Percentiles rank a stretch among this genome's conserved stretches.
These are phyloP conservation scores for Gamsiella multidivaricata DNA, from an alignment of 192 early-diverging fungal genomes.

Conservation along the genomic window DNA sequence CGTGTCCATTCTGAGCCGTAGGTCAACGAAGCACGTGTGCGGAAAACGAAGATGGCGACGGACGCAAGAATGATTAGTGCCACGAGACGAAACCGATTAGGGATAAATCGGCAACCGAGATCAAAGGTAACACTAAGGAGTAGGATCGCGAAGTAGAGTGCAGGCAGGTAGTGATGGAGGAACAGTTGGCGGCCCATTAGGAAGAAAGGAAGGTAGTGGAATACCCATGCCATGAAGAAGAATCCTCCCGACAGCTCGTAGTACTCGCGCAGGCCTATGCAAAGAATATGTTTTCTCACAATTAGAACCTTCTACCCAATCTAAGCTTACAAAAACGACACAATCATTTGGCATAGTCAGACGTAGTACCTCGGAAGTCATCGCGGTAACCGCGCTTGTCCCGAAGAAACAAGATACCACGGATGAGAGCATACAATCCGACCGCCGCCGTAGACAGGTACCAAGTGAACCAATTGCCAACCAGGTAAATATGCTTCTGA, in stretches of 20 bases:
- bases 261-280: constrained; percentile 53
- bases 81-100: constrained; percentile 62
- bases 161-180: constrained; percentile 95
- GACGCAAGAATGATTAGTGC: constrained; percentile 62
- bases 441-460: constrained; percentile 75
- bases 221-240: constrained; percentile 78
- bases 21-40: constrained; percentile 79
- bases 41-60: constrained; percentile 69
- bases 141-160: constrained; percentile 89
- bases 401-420: constrained; percentile 62
- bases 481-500: constrained; percentile 84
- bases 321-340: not conserved
- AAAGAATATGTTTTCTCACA: constrained; percentile 29
- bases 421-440: constrained; percentile 67
- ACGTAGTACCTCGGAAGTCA: constrained; percentile 35
- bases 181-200: constrained; percentile 92
- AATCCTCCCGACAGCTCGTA: constrained; percentile 73
- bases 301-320: too few relatives aligned
- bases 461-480: constrained; percentile 92
- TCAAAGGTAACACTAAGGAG: constrained; percentile 79
- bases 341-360: not conserved
- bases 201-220: constrained; percentile 92
- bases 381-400: constrained; percentile 67
- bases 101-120: constrained; percentile 71
- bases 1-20: constrained; percentile 86